Evolutionary conservation across 768 basidiomycete species (phyloP).

Genomic region (Polyporus arcularius): DNA sequence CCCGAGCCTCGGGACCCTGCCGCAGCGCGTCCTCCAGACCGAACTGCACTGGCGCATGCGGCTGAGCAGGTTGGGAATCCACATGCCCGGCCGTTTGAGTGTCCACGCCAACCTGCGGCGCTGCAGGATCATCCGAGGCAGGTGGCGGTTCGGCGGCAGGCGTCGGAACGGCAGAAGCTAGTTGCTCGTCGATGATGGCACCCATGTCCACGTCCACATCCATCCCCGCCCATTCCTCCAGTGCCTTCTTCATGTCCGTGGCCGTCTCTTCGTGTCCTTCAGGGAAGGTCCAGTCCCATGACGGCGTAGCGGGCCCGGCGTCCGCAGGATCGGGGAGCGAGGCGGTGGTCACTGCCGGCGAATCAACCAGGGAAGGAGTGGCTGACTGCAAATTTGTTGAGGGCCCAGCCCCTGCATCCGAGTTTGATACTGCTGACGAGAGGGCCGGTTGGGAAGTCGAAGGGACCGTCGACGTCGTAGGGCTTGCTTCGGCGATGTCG

Average conservation of each 20-base stretch:
- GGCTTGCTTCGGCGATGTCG: not conserved
- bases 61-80: not conserved
- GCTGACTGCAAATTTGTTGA: conserved; percentile 9
- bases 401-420: not conserved
- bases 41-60: not conserved
- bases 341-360: conserved; percentile 21
- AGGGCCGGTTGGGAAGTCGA: not conserved
- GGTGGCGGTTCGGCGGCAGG: not conserved
- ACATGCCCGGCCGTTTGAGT: not conserved
- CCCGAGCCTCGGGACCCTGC: no score
- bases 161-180: not conserved
- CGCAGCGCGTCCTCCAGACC: no score
- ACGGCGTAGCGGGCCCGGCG: conserved; percentile 25
- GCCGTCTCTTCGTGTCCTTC: conserved; percentile 14
- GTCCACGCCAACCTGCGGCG: not conserved
- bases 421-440: no score
- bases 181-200: not conserved
- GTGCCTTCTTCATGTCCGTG: conserved; percentile 12
- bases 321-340: conserved; percentile 25
- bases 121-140: not conserved
- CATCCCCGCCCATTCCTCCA: conserved; percentile 18
- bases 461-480: not conserved
- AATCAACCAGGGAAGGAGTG: conserved; percentile 25
- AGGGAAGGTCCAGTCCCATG: conserved; percentile 25
- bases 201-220: conserved; percentile 5